These are phyloP conservation scores for Dendrobium chrysotoxum DNA, from an alignment of 106 monocot genomes.

Conservation along the genomic window DNA sequence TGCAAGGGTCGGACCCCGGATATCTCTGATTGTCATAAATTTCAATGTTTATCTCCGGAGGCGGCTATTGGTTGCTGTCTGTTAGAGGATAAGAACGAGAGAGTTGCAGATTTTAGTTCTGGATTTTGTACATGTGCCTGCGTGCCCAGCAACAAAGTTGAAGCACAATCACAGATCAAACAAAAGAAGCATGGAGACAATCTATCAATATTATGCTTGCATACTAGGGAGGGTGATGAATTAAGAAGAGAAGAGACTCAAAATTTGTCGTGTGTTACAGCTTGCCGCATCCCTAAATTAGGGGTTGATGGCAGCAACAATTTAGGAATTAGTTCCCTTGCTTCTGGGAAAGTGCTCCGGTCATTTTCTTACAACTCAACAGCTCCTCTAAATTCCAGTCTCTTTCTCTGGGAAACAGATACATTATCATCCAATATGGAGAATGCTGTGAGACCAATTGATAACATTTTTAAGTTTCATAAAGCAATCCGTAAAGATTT, in stretches of 20 bases:
- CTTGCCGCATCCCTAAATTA: constrained; percentile 74
- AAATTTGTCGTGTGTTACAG: constrained; percentile 8
- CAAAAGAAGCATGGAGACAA: constrained; percentile 19
- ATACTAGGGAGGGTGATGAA: constrained; percentile 7
- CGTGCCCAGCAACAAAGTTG: constrained; percentile 6
- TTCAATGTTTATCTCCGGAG: constrained; percentile 52
- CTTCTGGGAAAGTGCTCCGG: constrained; percentile 47
- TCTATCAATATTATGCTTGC: constrained; percentile 20
- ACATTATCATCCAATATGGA: constrained; percentile 45
- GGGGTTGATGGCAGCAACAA: constrained; percentile 52
- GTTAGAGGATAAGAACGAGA: constrained; percentile 22
- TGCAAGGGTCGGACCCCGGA: constrained; percentile 75
- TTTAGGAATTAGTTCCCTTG: constrained; percentile 41
- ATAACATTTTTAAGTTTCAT: constrained; percentile 98
- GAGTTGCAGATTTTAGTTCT: constrained; percentile 20
- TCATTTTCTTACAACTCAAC: constrained; percentile 59
- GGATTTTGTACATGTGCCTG: constrained; percentile 49
- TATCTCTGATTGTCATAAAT: constrained; percentile 40
- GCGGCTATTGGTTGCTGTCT: constrained; percentile 12
- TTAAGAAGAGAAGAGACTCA: constrained; percentile 13
- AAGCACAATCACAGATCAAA: constrained; percentile 5
- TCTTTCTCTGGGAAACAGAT: constrained; percentile 76
- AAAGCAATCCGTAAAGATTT: constrained; percentile 92
- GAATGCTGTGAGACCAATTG: constrained; percentile 64
- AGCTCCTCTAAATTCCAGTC: constrained; percentile 82